These are phyloP conservation scores for Pseudotsuga menziesii DNA, from an alignment of 75 land plant species.

Conservation along the genomic window DNA sequence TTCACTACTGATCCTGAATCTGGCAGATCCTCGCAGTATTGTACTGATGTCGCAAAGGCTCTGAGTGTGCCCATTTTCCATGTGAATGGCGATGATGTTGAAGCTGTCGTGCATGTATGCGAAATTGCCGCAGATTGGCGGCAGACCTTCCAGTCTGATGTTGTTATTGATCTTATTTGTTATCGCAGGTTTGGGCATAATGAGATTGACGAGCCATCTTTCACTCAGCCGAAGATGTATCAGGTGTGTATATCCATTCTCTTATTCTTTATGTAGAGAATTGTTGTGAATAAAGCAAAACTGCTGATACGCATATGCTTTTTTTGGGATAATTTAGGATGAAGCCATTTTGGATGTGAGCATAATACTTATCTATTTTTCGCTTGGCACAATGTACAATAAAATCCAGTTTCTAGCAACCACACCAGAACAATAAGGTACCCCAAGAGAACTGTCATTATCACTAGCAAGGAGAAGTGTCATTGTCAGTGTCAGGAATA, in stretches of 20 bases:
- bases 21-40: slow-evolving; percentile 94
- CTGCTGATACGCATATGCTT: too few relatives aligned
- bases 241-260: slow-evolving; percentile 35
- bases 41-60: slow-evolving; percentile 98
- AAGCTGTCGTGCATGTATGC: slow-evolving; percentile 90
- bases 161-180: slow-evolving; percentile 92
- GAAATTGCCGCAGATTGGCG: slow-evolving; percentile 99
- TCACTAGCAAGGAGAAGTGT: too few relatives aligned
- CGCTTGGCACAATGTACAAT: too few relatives aligned
- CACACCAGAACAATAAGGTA: too few relatives aligned
- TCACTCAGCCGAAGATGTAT: slow-evolving; percentile 98
- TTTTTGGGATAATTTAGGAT: too few relatives aligned
- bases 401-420: too few relatives aligned
- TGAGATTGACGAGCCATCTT: slow-evolving; percentile 96
- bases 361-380: too few relatives aligned
- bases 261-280: too few relatives aligned
- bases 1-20: slow-evolving; percentile 93
- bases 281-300: too few relatives aligned
- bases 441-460: too few relatives aligned
- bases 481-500: too few relatives aligned
- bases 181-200: slow-evolving; percentile 98
- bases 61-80: slow-evolving; percentile 92
- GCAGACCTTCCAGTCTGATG: slow-evolving; percentile 87
- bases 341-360: too few relatives aligned
- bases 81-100: slow-evolving; percentile 98